These are phyloP conservation scores for Carex arenaria DNA, from an alignment of 202 grass and related monocot species.

Conservation along the genomic window DNA sequence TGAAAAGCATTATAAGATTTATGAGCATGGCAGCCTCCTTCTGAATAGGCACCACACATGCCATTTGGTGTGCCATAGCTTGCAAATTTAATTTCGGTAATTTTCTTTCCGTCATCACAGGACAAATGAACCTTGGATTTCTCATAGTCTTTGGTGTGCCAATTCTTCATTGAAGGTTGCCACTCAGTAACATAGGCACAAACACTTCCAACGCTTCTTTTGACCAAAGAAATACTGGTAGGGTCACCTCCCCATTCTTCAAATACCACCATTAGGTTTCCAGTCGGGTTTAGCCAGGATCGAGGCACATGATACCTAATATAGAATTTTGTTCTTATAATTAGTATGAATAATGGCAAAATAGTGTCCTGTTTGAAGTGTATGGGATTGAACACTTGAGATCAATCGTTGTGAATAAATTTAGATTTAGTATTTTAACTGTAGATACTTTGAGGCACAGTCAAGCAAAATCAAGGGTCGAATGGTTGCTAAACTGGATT, in stretches of 20 bases:
- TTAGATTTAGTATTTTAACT: slow-evolving; percentile 4
- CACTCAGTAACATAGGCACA: slow-evolving; percentile 96
- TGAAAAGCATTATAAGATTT: slow-evolving; percentile 88
- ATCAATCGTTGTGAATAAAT: slow-evolving; percentile 11
- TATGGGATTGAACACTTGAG: slow-evolving; percentile 9
- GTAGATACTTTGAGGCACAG: not conserved
- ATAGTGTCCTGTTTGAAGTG: not conserved
- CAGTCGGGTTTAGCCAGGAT: slow-evolving; percentile 89
- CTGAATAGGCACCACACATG: slow-evolving; percentile 63
- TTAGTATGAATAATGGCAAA: not conserved
- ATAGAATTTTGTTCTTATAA: not conserved
- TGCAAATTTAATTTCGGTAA: slow-evolving; percentile 83
- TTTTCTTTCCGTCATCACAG: slow-evolving; percentile 66
- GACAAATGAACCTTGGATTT: slow-evolving; percentile 73
- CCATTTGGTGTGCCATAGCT: slow-evolving; percentile 94
- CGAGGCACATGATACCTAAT: slow-evolving; percentile 94
- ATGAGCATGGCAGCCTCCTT: slow-evolving; percentile 87
- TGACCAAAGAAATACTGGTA: slow-evolving; percentile 63
- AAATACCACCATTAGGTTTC: slow-evolving; percentile 88
- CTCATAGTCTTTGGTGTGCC: slow-evolving; percentile 68
- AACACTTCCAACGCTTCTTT: slow-evolving; percentile 57
- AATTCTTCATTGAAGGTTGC: slow-evolving; percentile 93
- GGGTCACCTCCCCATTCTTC: slow-evolving; percentile 95
- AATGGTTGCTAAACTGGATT: not conserved
- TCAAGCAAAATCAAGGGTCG: not conserved